Evolutionary conservation across 352 stramenopile species (phyloP).

Genomic region (Pythium phragmitis): DNA sequence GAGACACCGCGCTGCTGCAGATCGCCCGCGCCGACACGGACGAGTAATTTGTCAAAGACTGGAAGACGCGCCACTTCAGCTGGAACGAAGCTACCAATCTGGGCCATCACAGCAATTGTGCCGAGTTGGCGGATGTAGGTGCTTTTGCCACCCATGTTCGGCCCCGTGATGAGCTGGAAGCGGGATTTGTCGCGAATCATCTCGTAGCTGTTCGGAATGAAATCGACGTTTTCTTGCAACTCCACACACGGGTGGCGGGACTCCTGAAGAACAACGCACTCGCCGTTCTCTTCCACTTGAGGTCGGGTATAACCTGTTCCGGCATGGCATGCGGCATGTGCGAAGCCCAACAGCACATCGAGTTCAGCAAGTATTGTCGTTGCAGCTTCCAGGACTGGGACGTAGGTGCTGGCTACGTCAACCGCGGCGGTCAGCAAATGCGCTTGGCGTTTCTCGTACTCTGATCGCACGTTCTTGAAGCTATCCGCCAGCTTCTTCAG

Average conservation of each 20-base stretch:
- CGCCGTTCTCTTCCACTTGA: constrained; percentile 50
- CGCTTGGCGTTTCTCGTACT: constrained; percentile 92
- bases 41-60: constrained; percentile 96
- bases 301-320: constrained; percentile 77
- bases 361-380: constrained; percentile 88
- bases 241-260: constrained; percentile 98
- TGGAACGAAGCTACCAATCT: constrained; percentile 98
- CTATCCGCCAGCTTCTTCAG: constrained; percentile 85
- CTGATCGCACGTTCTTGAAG: constrained; percentile 78
- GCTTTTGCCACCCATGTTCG: constrained; percentile 99
- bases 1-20: constrained; percentile 96
- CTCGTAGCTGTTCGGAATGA: constrained; percentile 98
- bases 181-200: constrained; percentile 80
- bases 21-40: constrained; percentile 97
- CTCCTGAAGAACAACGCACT: constrained; percentile 70
- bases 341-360: constrained; percentile 95
- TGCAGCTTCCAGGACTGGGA: constrained; percentile 93
- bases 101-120: constrained; percentile 93
- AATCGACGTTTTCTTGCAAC: constrained; percentile 94
- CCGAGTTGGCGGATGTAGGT: constrained; percentile 98
- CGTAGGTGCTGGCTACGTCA: constrained; percentile 94
- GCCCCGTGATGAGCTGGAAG: constrained; percentile 97
- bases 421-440: constrained; percentile 92
- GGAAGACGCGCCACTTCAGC: constrained; percentile 88
- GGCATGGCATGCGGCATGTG: constrained; percentile 92